Evolutionary conservation across 805 yeast species (phyloP).

Genomic region (Suhomyces sp.): DNA sequence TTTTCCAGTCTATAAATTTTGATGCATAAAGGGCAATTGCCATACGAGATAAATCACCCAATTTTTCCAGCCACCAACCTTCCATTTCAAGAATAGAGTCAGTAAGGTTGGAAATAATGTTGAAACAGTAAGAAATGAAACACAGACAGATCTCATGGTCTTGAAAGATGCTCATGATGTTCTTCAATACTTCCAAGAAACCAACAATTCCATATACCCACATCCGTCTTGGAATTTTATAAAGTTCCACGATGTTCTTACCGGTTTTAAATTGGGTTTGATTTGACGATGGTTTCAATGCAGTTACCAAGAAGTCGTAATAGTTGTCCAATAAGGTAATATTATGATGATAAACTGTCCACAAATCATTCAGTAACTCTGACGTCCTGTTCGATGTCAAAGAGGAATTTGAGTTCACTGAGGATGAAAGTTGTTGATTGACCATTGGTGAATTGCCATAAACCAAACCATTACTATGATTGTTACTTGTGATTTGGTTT

Average conservation of each 20-base stretch:
- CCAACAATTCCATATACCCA: slow-evolving; percentile 89
- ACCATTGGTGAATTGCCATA: slow-evolving; percentile 14
- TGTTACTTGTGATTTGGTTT: slow-evolving; percentile 31
- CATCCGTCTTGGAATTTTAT: slow-evolving; percentile 74
- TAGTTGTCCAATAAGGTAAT: slow-evolving; percentile 66
- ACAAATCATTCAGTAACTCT: slow-evolving; percentile 58
- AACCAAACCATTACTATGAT: slow-evolving; percentile 30
- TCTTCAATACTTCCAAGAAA: slow-evolving; percentile 72
- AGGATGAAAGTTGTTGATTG: slow-evolving; percentile 15
- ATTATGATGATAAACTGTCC: slow-evolving; percentile 71
- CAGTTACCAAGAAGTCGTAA: slow-evolving; percentile 68
- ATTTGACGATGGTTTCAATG: slow-evolving; percentile 59
- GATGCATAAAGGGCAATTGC: slow-evolving; percentile 83
- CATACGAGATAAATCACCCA: slow-evolving; percentile 85
- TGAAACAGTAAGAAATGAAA: slow-evolving; percentile 71
- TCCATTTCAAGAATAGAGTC: slow-evolving; percentile 58
- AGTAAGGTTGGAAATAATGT: slow-evolving; percentile 52
- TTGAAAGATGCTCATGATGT: slow-evolving; percentile 67
- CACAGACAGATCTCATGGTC: slow-evolving; percentile 79
- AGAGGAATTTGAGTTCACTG: slow-evolving; percentile 13
- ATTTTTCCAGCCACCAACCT: slow-evolving; percentile 80
- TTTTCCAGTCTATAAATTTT: slow-evolving; percentile 81
- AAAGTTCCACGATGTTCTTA: slow-evolving; percentile 70
- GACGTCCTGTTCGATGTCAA: slow-evolving; percentile 33
- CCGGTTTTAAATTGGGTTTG: slow-evolving; percentile 64